Percentiles rank a stretch among this genome's conserved stretches.
Conservation (phyloP, 2,329 filamentous ascomycete species). For the Aspergillus thermomutatus region DNA sequence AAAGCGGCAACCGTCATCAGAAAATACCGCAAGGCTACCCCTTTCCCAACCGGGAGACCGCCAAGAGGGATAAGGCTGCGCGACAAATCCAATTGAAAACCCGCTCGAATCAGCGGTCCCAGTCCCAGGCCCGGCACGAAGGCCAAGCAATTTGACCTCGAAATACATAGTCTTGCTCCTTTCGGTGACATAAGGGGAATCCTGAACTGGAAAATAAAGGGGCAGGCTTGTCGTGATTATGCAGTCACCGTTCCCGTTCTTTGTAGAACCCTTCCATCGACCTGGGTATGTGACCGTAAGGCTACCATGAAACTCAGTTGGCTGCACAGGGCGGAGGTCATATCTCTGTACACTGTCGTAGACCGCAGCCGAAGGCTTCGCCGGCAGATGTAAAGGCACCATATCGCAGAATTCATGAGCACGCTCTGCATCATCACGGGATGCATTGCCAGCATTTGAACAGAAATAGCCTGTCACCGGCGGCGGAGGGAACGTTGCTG, state of each 20-base stretch:
- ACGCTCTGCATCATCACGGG: slow-evolving; percentile 50
- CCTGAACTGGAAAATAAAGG: slow-evolving; percentile 51
- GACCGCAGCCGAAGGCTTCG: slow-evolving; percentile 40
- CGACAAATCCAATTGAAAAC: slow-evolving; percentile 58
- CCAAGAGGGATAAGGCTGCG: slow-evolving; percentile 61
- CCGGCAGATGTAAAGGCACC: slow-evolving; percentile 51
- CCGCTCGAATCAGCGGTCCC: slow-evolving; percentile 44
- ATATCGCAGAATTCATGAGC: slow-evolving; percentile 55
- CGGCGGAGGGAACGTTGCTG: slow-evolving; percentile 57
- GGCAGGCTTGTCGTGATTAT: slow-evolving; percentile 54
- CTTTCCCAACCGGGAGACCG: slow-evolving; percentile 63
- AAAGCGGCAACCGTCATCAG: slow-evolving; percentile 61
- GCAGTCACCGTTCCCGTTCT: slow-evolving; percentile 46
- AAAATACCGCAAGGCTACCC: slow-evolving; percentile 58
- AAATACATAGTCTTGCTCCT: slow-evolving; percentile 57
- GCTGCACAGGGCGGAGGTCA: slow-evolving; percentile 45
- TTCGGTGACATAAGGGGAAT: slow-evolving; percentile 49
- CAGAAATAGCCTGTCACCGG: slow-evolving; percentile 52
- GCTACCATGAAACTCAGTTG: slow-evolving; percentile 41
- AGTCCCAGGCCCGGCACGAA: slow-evolving; percentile 36
- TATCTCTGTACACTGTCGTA: slow-evolving; percentile 42
- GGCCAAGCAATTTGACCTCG: slow-evolving; percentile 51
- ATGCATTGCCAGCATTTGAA: slow-evolving; percentile 58
- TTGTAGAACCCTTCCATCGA: slow-evolving; percentile 46
- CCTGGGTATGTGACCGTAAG: slow-evolving; percentile 34